These are phyloP conservation scores for Mycena rebaudengoi DNA, from an alignment of 768 basidiomycete species.

Conservation along the genomic window DNA sequence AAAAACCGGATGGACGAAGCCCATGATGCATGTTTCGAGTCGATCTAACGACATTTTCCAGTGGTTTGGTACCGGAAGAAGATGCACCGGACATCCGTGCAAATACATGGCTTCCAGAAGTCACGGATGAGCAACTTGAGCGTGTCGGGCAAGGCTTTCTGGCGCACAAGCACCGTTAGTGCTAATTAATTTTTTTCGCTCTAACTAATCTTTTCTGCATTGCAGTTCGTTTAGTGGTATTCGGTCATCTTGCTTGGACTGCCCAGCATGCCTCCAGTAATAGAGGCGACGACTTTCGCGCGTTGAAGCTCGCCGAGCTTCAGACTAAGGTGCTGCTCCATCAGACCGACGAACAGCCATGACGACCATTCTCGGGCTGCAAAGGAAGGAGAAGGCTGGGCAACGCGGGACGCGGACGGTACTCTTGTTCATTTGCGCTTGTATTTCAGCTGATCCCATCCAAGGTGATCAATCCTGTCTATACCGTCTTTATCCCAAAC, in stretches of 20 bases:
- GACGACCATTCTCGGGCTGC: constrained; percentile 33
- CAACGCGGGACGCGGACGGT: constrained; percentile 8
- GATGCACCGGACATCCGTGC: constrained; percentile 36
- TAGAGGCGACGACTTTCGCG: no score
- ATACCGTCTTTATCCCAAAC: constrained; percentile 4
- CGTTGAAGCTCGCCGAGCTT: constrained; percentile 34
- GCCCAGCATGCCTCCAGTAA: no score
- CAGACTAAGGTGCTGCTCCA: constrained; percentile 37
- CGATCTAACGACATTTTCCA: constrained; percentile 10
- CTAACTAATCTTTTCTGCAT: no score
- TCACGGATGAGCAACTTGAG: constrained; percentile 21
- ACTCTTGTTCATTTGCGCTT: no score
- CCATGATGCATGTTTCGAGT: no score
- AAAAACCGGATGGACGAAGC: constrained; percentile 33
- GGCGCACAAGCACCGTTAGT: constrained; percentile 26
- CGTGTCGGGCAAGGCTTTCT: constrained; percentile 27
- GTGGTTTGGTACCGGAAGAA: constrained; percentile 28
- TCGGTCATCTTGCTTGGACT: no score
- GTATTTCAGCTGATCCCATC: neutral
- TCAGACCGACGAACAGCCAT: constrained; percentile 30
- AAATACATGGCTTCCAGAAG: constrained; percentile 30
- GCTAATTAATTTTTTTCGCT: neutral
- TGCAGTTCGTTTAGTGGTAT: no score
- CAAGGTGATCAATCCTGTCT: constrained; percentile 8
- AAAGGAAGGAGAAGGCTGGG: constrained; percentile 38